Percentiles rank a stretch among this genome's conserved stretches.
phyloP scores from a whole-genome alignment of 371 early-diverging fungal genomes.

The Smittium mucronatum region DNA sequence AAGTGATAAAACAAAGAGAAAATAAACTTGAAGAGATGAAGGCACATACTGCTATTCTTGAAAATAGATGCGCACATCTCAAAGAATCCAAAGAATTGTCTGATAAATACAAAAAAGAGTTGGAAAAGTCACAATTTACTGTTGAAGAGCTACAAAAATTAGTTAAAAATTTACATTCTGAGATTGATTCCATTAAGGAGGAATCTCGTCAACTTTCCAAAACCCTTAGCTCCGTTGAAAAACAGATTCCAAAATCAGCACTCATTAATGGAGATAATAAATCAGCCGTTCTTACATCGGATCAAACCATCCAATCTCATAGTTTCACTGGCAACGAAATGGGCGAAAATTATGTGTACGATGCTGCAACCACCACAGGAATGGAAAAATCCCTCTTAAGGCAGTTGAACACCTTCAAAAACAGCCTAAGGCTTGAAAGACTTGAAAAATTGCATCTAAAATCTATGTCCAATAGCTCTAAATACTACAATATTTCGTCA shows the following conservation, averaged over 20 bases:
- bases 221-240: neutral
- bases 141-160: neutral
- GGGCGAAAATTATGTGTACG: neutral
- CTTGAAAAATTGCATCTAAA: neutral
- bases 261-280: neutral
- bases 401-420: neutral
- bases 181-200: slow-evolving; percentile 4
- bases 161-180: slow-evolving; percentile 5
- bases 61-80: neutral
- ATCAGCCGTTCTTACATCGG: neutral
- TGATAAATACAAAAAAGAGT: neutral
- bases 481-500: neutral
- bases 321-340: neutral
- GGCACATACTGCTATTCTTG: neutral
- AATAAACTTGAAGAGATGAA: neutral
- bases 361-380: neutral
- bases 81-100: slow-evolving; percentile 3
- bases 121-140: neutral
- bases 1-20: neutral
- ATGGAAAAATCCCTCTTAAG: neutral
- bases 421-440: neutral
- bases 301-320: neutral
- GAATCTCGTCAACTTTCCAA: neutral
- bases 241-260: neutral
- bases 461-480: no score